These are phyloP conservation scores for Musa beccarii DNA, from an alignment of 176 grass and related monocot species.

Conservation along the genomic window DNA sequence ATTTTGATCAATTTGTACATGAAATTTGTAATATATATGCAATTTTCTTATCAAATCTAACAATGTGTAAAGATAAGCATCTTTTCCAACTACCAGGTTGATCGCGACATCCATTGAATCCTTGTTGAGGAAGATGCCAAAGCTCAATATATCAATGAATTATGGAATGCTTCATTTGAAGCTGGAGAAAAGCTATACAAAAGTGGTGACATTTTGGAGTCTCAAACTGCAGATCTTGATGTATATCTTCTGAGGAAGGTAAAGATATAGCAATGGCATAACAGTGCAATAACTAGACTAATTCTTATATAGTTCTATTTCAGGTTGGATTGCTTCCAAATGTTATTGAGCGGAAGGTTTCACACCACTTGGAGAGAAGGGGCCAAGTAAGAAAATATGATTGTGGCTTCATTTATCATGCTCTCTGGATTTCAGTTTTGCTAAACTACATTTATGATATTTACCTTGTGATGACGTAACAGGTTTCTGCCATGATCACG, in stretches of 20 bases:
- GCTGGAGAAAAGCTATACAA: constrained; percentile 62
- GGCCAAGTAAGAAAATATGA: constrained; percentile 44
- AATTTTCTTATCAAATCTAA: neutral
- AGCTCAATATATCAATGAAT: constrained; percentile 23
- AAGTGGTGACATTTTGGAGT: constrained; percentile 62
- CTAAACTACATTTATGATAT: constrained; percentile 9
- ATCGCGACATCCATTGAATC: constrained; percentile 74
- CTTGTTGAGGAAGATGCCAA: constrained; percentile 68
- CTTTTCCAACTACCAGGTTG: constrained; percentile 46
- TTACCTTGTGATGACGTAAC: constrained; percentile 1
- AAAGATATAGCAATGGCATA: constrained; percentile 17
- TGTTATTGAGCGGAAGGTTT: constrained; percentile 77
- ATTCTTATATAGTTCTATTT: constrained; percentile 39
- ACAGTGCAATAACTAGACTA: constrained; percentile 14
- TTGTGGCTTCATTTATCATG: neutral
- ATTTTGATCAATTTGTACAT: neutral
- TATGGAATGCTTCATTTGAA: constrained; percentile 64
- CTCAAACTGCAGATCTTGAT: constrained; percentile 47
- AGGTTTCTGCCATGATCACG: constrained; percentile 91
- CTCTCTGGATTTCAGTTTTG: neutral
- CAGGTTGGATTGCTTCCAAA: constrained; percentile 94
- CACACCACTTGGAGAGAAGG: constrained; percentile 60
- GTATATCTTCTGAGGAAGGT: constrained; percentile 84
- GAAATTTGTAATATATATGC: neutral
- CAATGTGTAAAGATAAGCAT: neutral